These are phyloP conservation scores for Arthrobotrys pseudoclavata DNA, from an alignment of 2,329 filamentous ascomycete genomes.

Conservation along the genomic window DNA sequence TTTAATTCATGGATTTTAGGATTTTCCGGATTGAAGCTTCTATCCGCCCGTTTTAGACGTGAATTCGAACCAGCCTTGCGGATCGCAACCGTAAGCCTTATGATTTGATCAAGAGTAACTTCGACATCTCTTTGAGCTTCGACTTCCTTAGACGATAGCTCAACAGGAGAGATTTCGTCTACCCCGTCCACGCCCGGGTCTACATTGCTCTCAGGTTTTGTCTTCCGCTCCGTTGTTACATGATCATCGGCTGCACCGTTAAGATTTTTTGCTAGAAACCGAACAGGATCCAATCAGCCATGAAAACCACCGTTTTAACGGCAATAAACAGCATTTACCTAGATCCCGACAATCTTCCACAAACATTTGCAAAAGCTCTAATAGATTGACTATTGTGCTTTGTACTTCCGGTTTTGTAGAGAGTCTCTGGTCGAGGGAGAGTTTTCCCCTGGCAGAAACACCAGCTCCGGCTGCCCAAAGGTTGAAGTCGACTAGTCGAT, in stretches of 20 bases:
- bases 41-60: slow-evolving; percentile 39
- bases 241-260: neutral
- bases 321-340: slow-evolving; percentile 8
- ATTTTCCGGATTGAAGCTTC: slow-evolving; percentile 11
- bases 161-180: neutral
- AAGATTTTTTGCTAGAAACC: neutral
- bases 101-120: slow-evolving; percentile 44
- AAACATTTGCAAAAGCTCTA: slow-evolving; percentile 43
- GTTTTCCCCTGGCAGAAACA: slow-evolving; percentile 42
- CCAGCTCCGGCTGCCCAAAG: slow-evolving; percentile 51
- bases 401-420: slow-evolving; percentile 31
- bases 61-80: slow-evolving; percentile 37
- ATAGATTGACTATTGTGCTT: slow-evolving; percentile 30
- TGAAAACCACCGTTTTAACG: too few species aligned
- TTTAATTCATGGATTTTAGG: slow-evolving; percentile 21
- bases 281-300: neutral
- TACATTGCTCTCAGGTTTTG: neutral
- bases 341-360: slow-evolving; percentile 29
- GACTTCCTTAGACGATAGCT: slow-evolving; percentile 19
- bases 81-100: slow-evolving; percentile 43
- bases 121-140: slow-evolving; percentile 41
- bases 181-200: neutral
- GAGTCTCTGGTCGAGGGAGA: slow-evolving; percentile 44
- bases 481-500: slow-evolving; percentile 46
- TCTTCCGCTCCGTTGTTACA: neutral